Percentiles rank a stretch among this genome's conserved stretches.
Evolutionary conservation across 225 moss, liverwort and hornwort genomes (phyloP).

Genomic region (Marchantia paleacea): DNA sequence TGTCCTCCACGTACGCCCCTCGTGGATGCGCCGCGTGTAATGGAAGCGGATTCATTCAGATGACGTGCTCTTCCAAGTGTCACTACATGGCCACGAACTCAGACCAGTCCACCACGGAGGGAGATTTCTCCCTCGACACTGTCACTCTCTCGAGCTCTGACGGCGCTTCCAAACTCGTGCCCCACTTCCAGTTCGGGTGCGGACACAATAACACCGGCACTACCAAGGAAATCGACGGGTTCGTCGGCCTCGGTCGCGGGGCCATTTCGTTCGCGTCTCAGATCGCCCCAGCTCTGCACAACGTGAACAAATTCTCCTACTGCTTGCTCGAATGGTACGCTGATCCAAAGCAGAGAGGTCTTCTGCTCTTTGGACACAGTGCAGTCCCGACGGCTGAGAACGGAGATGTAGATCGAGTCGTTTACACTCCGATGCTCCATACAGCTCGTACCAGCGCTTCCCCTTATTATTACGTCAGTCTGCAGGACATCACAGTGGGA

Average conservation of each 20-base stretch:
- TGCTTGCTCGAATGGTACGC: constrained; percentile 1
- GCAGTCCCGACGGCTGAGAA: constrained; percentile 20
- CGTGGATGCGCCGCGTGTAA: constrained; percentile 36
- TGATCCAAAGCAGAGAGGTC: background rate
- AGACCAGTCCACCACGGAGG: constrained; percentile 8
- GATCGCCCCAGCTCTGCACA: constrained; percentile 15
- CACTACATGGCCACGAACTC: constrained; percentile 24
- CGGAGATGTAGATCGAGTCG: background rate
- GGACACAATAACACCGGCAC: constrained; percentile 27
- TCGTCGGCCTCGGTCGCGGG: constrained; percentile 30
- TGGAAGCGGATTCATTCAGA: background rate
- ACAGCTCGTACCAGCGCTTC: background rate
- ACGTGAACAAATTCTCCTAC: constrained; percentile 23
- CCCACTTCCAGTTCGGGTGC: constrained; percentile 14
- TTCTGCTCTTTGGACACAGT: constrained; percentile 25
- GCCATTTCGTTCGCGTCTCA: constrained; percentile 23
- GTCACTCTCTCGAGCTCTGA: background rate
- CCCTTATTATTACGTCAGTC: constrained; percentile 25
- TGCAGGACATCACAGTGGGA: constrained; percentile 19
- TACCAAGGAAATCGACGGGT: constrained; percentile 23
- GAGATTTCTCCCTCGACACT: constrained; percentile 23
- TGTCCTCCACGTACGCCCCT: constrained; percentile 17
- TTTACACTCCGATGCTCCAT: constrained; percentile 21
- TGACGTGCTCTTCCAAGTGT: constrained; percentile 17
- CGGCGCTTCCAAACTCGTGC: background rate